phyloP scores from a whole-genome alignment of 1,284 basidiomycete species.

The Porogramme epimiltina region DNA sequence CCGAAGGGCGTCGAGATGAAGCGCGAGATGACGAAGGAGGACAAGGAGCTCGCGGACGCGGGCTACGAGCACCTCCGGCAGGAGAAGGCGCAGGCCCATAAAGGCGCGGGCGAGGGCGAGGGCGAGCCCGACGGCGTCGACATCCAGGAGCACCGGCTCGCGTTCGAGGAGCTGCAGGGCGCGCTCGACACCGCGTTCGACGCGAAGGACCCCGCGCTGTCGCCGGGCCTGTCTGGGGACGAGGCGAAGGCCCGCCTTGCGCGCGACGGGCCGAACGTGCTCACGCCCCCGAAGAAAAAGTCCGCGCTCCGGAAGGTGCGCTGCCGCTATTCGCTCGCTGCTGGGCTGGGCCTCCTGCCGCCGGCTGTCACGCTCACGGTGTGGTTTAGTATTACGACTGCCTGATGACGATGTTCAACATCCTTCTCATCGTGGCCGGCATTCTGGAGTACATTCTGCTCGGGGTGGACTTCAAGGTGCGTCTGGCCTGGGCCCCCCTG shows the following conservation, averaged over 20 bases:
- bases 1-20: conserved; percentile 60
- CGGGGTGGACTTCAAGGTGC: conserved; percentile 60
- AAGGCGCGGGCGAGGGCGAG: conserved; percentile 25
- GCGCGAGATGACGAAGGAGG: conserved; percentile 65
- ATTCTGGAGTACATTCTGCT: conserved; percentile 66
- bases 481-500: conserved; percentile 6
- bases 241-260: conserved; percentile 58
- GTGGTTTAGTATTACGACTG: conserved; percentile 73
- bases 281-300: conserved; percentile 71
- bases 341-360: too few species aligned
- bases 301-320: conserved; percentile 63
- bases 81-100: conserved; percentile 40
- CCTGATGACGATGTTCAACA: conserved; percentile 67
- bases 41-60: conserved; percentile 65
- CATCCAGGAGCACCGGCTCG: conserved; percentile 54
- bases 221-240: conserved; percentile 50
- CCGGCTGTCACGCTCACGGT: too few species aligned
- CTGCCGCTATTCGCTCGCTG: conserved; percentile 9
- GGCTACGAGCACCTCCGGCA: conserved; percentile 64
- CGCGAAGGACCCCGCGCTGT: conserved; percentile 50
- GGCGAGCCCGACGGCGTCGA: conserved; percentile 45
- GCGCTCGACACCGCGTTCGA: conserved; percentile 53
- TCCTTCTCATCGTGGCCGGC: conserved; percentile 64
- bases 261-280: conserved; percentile 58
- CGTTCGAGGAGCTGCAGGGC: conserved; percentile 43